A percentile compares a stretch with the other conserved stretches of the same genome.
Evolutionary conservation across 2,329 filamentous ascomycete genomes (phyloP).

Genomic region (Fonsecaea monophora): DNA sequence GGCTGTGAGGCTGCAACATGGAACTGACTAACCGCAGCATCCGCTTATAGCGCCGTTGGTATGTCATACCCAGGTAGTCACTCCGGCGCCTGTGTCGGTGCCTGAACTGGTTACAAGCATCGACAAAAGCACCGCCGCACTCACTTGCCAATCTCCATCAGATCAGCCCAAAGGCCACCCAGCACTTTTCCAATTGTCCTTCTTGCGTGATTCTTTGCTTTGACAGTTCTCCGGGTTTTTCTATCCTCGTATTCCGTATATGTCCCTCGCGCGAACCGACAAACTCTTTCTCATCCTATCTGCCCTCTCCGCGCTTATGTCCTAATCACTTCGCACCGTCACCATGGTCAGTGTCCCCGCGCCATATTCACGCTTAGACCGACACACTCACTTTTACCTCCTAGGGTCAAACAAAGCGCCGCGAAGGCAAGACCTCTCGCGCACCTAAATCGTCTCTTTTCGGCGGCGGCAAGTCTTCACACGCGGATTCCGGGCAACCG

Average conservation of each 20-base stretch:
- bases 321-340: slow-evolving; percentile 23
- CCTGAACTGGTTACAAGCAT: slow-evolving; percentile 1
- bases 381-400: slow-evolving; percentile 21
- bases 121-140: slow-evolving; percentile 7
- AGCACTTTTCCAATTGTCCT: not conserved
- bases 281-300: not conserved
- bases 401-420: slow-evolving; percentile 43
- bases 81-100: slow-evolving; percentile 4
- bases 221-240: not conserved
- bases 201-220: slow-evolving; percentile 9
- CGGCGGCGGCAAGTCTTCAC: slow-evolving; percentile 37
- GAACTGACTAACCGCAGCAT: slow-evolving; percentile 22
- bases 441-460: slow-evolving; percentile 40
- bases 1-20: no score
- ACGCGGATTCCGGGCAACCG: slow-evolving; percentile 57
- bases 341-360: slow-evolving; percentile 29
- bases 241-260: not conserved
- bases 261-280: slow-evolving; percentile 1
- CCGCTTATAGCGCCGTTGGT: slow-evolving; percentile 24
- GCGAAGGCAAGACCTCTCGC: slow-evolving; percentile 41
- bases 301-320: slow-evolving; percentile 30
- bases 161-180: slow-evolving; percentile 21
- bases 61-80: slow-evolving; percentile 22
- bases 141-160: slow-evolving; percentile 21
- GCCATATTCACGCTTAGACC: slow-evolving; percentile 5